Conservation (phyloP, 495 filamentous ascomycete genomes). For the Cercophora scortea region DNA sequence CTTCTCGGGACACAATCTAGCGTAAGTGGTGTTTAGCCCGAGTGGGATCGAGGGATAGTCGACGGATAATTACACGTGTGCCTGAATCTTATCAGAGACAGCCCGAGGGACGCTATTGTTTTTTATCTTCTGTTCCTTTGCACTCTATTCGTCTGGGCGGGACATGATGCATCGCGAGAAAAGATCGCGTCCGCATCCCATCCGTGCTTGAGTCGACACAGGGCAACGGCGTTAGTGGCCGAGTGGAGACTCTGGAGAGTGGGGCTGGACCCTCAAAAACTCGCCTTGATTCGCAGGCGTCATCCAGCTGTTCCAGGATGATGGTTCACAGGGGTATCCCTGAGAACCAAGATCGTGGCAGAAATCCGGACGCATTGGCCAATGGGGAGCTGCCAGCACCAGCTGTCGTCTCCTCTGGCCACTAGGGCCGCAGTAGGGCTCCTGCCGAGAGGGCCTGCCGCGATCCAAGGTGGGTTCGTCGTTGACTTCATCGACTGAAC, state of each 20-base stretch:
- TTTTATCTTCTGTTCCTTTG: no score
- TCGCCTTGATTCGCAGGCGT: background rate
- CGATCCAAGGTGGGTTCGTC: background rate
- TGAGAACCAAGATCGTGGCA: background rate
- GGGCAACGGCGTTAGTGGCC: background rate
- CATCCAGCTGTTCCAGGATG: conserved; percentile 19
- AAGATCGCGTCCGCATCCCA: background rate
- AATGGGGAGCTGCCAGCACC: conserved; percentile 13
- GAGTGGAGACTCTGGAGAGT: background rate
- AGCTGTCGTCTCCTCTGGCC: background rate
- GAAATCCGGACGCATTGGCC: conserved; percentile 9
- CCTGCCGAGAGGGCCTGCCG: background rate
- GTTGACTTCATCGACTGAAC: background rate
- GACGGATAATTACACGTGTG: no score
- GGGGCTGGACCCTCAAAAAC: background rate
- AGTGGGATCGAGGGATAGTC: no score
- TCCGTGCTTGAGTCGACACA: background rate
- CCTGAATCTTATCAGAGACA: no score
- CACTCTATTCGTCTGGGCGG: no score
- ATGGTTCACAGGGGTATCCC: conserved; percentile 6
- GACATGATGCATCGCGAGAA: background rate
- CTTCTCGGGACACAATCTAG: no score
- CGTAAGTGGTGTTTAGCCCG: no score
- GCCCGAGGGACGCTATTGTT: no score
- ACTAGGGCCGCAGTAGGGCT: no score